These are phyloP conservation scores for Polychaeton citri DNA, from an alignment of 2,329 filamentous ascomycete species.

Conservation along the genomic window DNA sequence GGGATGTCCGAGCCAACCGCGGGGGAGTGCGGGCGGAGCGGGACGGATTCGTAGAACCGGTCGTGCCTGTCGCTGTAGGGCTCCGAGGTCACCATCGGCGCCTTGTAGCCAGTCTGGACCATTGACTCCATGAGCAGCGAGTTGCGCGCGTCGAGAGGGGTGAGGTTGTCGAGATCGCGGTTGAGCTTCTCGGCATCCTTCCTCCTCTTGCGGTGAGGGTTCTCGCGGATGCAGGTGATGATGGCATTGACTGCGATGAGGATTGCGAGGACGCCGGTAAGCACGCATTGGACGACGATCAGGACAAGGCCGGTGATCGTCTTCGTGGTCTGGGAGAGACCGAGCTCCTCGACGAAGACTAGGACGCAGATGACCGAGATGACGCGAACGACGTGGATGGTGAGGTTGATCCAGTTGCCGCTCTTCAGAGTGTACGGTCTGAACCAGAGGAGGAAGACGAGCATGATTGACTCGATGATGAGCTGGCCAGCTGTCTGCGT, in stretches of 20 bases:
- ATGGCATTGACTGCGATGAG: constrained; percentile 83
- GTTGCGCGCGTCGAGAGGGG: constrained; percentile 75
- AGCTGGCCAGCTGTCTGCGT: constrained; percentile 68
- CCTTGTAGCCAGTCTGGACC: constrained; percentile 17
- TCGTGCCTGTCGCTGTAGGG: constrained; percentile 18
- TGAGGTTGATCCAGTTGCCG: constrained; percentile 83
- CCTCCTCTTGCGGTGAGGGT: constrained; percentile 76
- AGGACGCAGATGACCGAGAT: constrained; percentile 80
- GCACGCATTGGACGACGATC: constrained; percentile 74
- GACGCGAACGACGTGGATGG: constrained; percentile 79
- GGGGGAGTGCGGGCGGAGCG: constrained; percentile 8
- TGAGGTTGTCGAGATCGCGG: constrained; percentile 69
- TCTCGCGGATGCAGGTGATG: constrained; percentile 68
- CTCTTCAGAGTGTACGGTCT: constrained; percentile 79
- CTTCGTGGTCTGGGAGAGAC: constrained; percentile 80
- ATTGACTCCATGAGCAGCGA: constrained; percentile 61
- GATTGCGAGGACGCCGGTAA: constrained; percentile 73
- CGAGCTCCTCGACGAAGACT: constrained; percentile 86
- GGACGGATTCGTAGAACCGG: constrained; percentile 20
- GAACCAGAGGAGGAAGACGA: constrained; percentile 67
- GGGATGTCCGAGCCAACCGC: constrained; percentile 2
- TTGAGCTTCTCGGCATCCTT: constrained; percentile 77
- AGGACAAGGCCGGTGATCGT: constrained; percentile 88
- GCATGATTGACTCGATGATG: constrained; percentile 66
- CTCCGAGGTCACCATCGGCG: constrained; percentile 15